Evolutionary conservation across 345 rosid species (phyloP).

Genomic region (Euphorbia pulcherrima): DNA sequence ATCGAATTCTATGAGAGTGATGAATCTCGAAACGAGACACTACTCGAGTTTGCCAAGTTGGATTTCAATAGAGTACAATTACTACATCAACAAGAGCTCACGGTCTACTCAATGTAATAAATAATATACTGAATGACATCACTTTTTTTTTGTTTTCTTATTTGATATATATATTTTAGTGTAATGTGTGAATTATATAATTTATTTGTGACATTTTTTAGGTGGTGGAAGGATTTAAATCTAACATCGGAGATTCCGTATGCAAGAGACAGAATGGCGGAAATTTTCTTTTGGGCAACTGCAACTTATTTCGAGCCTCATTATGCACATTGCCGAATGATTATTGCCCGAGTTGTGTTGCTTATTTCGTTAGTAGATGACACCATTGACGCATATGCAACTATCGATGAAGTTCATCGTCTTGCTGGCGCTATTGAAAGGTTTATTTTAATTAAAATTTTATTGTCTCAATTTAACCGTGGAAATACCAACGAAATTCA

Average conservation of each 20-base stretch:
- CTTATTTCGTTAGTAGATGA: slow-evolving; percentile 5
- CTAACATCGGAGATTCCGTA: not conserved
- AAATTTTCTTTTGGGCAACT: slow-evolving; percentile 5
- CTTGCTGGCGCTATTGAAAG: slow-evolving; percentile 1
- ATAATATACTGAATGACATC: too few species aligned
- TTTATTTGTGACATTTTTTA: too few species aligned
- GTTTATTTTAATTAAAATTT: too few species aligned
- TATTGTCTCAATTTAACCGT: too few species aligned
- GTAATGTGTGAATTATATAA: too few species aligned
- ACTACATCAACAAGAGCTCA: not conserved
- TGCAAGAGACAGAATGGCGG: slow-evolving; percentile 12
- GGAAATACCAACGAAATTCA: too few species aligned
- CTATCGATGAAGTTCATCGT: not conserved
- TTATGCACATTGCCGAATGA: slow-evolving; percentile 1
- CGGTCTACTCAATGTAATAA: not conserved
- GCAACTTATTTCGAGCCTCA: not conserved
- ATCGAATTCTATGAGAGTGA: not conserved
- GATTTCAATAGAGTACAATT: not conserved
- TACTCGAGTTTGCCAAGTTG: not conserved
- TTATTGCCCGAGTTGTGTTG: not conserved
- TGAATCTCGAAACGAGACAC: not conserved
- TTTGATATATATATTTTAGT: too few species aligned
- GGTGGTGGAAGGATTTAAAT: not conserved
- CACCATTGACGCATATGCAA: slow-evolving; percentile 5
- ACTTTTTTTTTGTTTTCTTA: not conserved